Percentiles rank a stretch among this genome's conserved stretches.
These are phyloP conservation scores for Phytophthora fragariae DNA, from an alignment of 352 stramenopile genomes.

Conservation along the genomic window DNA sequence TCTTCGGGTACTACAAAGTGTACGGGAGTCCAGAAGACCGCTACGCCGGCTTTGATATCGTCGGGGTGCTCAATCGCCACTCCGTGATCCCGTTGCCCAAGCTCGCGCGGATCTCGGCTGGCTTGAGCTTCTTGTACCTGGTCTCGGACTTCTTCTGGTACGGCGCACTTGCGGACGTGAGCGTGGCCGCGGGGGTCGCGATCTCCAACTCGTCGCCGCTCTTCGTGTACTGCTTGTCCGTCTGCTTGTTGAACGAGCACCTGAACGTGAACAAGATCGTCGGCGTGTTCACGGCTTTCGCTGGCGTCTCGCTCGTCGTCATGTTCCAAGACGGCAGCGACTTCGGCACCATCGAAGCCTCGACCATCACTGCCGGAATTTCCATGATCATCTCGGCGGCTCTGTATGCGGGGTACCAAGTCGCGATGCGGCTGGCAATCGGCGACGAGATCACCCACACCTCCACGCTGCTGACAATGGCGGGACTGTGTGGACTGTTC, in stretches of 20 bases:
- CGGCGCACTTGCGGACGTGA: constrained; percentile 52
- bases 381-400: constrained; percentile 59
- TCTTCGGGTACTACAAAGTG: constrained; percentile 50
- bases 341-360: constrained; percentile 43
- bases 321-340: constrained; percentile 52
- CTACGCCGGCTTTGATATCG: constrained; percentile 31
- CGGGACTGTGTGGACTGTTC: constrained; percentile 57
- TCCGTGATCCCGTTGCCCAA: constrained; percentile 44
- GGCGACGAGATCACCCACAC: constrained; percentile 57
- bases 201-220: constrained; percentile 72
- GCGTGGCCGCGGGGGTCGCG: constrained; percentile 53
- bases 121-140: constrained; percentile 51
- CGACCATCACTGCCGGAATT: constrained; percentile 49
- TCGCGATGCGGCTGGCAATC: constrained; percentile 47
- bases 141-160: constrained; percentile 74
- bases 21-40: constrained; percentile 26
- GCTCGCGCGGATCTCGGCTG: constrained; percentile 46
- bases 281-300: constrained; percentile 54
- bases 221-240: constrained; percentile 76
- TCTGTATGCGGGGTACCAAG: constrained; percentile 63
- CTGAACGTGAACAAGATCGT: constrained; percentile 51
- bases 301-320: constrained; percentile 56
- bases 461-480: constrained; percentile 55
- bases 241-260: constrained; percentile 64
- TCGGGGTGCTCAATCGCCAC: constrained; percentile 44